Evolutionary conservation across 2,329 filamentous ascomycete genomes (phyloP), one percentile per base, ranked within the genome.

Genomic region (Graphiopsis chlorocephala): DNA sequence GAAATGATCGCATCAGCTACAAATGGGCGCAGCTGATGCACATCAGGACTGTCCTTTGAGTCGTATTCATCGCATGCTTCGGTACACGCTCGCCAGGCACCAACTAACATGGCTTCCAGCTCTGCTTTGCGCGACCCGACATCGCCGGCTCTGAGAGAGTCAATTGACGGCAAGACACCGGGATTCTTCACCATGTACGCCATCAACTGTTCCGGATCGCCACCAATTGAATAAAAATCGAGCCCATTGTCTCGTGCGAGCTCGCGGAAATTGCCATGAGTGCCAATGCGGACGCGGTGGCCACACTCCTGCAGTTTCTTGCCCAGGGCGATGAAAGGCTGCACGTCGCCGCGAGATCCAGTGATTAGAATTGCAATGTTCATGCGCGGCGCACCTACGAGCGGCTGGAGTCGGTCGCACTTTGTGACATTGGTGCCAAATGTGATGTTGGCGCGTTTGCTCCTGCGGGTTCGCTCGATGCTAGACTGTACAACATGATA

Each of bases 1-100:
- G 90, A 89, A 69, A 92, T 90, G 68, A 92, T 91, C 33, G 85
- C 87, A 75, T 92, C 92, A 0, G 92, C 92, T 42, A 96, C 87
- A 73, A 96, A 96, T 0, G 90, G 92, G 90, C 91, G 65, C 11
- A 60, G 56, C 6, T 68, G 67, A 38, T 72, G 79, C 11, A 82
- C 81, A 17, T 75, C 74, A 45, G 74, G 72, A 5, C 73, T 65
- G 64, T n/a, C 67, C 72, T 86, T 88, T 33, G 85, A 71, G 5
- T 75, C 74, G 74, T 81, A 69, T 0, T 91, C 91, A 72, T 94
- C 84, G 0, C 87, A 67, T 50, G 72, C 58, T 57, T 73, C 67
- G 45, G 68, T 70, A 52, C 73, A 75, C 38, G 68, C 65, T 55
- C 66, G 65, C 73, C 72, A 75, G 45, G 70, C 72, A 7, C 73